Evolutionary conservation across 108 stramenopile species (phyloP), one percentile per base, ranked within the genome.

Genomic region (Skeletonema tropicum): DNA sequence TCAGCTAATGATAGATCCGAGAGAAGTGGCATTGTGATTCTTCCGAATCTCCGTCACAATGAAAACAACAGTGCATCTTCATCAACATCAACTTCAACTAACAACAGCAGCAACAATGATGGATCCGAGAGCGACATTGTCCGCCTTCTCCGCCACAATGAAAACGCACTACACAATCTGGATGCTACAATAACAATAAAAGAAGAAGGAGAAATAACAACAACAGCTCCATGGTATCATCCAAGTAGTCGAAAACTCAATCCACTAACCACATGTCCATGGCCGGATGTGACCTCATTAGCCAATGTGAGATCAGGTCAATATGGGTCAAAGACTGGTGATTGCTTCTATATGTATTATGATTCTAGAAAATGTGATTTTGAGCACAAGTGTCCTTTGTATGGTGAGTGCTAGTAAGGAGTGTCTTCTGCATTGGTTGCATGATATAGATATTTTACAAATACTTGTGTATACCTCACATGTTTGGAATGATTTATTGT

Each of bases 341-440:
- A 55, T 55, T 55, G 52, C 21, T 55, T 55, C 23, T 55, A 55
- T 55, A 55, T 55, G 21, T 25, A 55, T 25, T 55, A n/a, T 15
- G 52, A 55, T 10, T 5, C 52, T 0, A 55, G 52, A 25, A 55
- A 55, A 55, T 55, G 52, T 55, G 52, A 23, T 6, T 25, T 25
- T 9, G 9, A 9, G 1, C 15, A 45, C 42, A 45, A 45, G 52
- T 55, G 52, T 10, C 52, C 52, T 55, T 9, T 55, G 23, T 55
- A 55, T 23, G 10, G 52, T 55, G 23, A 55, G 52, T 23, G 0
- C 8, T 12, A 1, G 21, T 4, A 15, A 1, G 26, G 7, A 14
- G 17, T 49, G 48, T 49, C 19, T 1, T 19, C 6, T 29, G n/a
- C n/a, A 55, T 55, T 6, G 6, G 52, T 9, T 55, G 38, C 1